Percentiles rank a stretch among this genome's conserved stretches.
phyloP scores from a whole-genome alignment of 2,329 filamentous ascomycete species.

The Bipolaris cookei region DNA sequence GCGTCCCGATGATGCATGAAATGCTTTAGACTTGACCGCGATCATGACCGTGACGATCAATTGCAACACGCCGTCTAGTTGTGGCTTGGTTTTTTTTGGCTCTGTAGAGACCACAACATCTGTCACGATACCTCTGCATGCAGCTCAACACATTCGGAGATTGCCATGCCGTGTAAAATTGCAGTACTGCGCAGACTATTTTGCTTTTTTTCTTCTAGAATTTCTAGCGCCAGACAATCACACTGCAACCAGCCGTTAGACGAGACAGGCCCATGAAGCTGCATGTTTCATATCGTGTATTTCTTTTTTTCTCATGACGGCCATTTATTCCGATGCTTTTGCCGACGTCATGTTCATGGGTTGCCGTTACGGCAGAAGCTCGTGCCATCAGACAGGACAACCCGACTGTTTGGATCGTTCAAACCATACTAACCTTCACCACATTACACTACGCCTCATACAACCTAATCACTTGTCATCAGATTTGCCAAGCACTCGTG shows the following conservation, averaged over 20 bases:
- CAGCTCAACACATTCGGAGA: conserved; percentile 3
- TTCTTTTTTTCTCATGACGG: conserved; percentile 4
- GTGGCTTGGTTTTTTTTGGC: conserved; percentile 8
- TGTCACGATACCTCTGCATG: background rate
- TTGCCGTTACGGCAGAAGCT: conserved; percentile 1
- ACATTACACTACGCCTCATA: conserved; percentile 14
- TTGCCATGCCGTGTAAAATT: conserved; percentile 15
- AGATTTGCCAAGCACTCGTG: conserved; percentile 4
- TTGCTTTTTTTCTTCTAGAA: conserved; percentile 21
- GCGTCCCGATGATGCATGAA: conserved; percentile 24
- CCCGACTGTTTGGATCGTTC: conserved; percentile 13
- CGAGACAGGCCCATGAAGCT: conserved; percentile 8
- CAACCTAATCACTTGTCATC: conserved; percentile 6
- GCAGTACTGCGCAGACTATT: conserved; percentile 12
- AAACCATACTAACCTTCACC: conserved; percentile 4
- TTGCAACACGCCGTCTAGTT: conserved; percentile 1
- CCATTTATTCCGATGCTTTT: conserved; percentile 6
- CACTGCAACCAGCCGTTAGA: conserved; percentile 3
- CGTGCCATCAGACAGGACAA: conserved; percentile 6
- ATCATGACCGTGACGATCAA: conserved; percentile 8
- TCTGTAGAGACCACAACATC: background rate
- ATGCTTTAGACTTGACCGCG: conserved; percentile 23
- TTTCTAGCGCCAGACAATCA: conserved; percentile 7
- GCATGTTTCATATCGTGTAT: conserved; percentile 15
- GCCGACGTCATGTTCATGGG: conserved; percentile 12